Conservation (phyloP, 805 yeast species). For the Komagataella populi region DNA sequence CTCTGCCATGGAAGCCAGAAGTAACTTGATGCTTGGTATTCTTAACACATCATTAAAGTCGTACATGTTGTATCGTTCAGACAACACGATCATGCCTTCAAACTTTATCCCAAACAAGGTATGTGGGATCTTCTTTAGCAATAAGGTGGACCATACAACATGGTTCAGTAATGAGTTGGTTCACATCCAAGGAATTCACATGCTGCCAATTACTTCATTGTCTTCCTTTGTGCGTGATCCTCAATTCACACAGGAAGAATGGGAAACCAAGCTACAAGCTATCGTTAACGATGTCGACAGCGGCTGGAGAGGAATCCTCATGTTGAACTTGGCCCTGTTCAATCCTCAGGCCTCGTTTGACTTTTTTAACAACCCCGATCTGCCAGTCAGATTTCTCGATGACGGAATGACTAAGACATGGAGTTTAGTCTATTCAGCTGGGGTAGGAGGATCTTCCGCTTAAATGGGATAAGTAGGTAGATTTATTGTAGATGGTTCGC, state of each 20-base stretch:
- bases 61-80: conserved; percentile 40
- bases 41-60: conserved; percentile 37
- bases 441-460: conserved; percentile 6
- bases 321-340: conserved; percentile 60
- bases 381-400: conserved; percentile 49
- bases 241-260: conserved; percentile 46
- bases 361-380: conserved; percentile 43
- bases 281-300: conserved; percentile 36
- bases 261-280: conserved; percentile 34
- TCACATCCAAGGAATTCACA: conserved; percentile 70
- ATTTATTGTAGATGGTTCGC: background rate
- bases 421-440: conserved; percentile 69
- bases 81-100: conserved; percentile 44
- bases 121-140: conserved; percentile 62
- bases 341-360: conserved; percentile 53
- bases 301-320: conserved; percentile 65
- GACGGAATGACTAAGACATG: conserved; percentile 81
- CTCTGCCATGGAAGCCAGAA: conserved; percentile 34
- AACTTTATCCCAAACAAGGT: conserved; percentile 47
- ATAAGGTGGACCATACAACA: conserved; percentile 60
- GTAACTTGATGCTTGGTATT: conserved; percentile 47
- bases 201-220: conserved; percentile 59
- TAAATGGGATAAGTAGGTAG: background rate
- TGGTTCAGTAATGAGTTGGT: conserved; percentile 60
- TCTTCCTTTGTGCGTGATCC: conserved; percentile 48